Evolutionary conservation across 148 eudicot genomes (phyloP).

Genomic region (Cornus suecica): DNA sequence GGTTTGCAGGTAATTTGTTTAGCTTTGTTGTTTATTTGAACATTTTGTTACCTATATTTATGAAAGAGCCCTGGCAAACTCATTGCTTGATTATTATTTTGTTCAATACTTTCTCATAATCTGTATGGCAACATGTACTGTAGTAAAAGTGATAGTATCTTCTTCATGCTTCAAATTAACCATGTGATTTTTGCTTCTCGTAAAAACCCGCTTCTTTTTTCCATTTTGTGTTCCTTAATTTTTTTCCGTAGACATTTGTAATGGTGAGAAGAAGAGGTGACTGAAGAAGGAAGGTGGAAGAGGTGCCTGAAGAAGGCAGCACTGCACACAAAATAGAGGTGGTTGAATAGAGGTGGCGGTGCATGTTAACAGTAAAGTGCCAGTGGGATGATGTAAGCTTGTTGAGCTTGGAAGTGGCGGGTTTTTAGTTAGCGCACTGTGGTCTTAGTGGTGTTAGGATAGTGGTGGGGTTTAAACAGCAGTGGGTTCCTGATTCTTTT

Average conservation of each 20-base stretch:
- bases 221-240: too few species aligned
- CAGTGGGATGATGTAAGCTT: too few species aligned
- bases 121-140: not conserved
- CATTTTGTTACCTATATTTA: not conserved
- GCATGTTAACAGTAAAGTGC: too few species aligned
- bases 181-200: too few species aligned
- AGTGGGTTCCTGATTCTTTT: not conserved
- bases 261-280: too few species aligned
- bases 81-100: not conserved
- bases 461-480: not conserved
- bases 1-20: slow-evolving; percentile 69
- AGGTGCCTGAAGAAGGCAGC: too few species aligned
- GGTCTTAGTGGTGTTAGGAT: not conserved
- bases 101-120: not conserved
- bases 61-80: not conserved
- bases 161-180: not conserved
- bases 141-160: not conserved
- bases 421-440: not conserved
- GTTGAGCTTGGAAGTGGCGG: not conserved
- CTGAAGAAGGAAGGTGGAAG: too few species aligned
- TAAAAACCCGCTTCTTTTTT: too few species aligned
- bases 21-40: not conserved
- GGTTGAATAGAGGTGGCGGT: too few species aligned
- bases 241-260: too few species aligned
- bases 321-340: too few species aligned